Evolutionary conservation across 2,329 filamentous ascomycete genomes (phyloP).

Genomic region (Fusarium marasasianum): DNA sequence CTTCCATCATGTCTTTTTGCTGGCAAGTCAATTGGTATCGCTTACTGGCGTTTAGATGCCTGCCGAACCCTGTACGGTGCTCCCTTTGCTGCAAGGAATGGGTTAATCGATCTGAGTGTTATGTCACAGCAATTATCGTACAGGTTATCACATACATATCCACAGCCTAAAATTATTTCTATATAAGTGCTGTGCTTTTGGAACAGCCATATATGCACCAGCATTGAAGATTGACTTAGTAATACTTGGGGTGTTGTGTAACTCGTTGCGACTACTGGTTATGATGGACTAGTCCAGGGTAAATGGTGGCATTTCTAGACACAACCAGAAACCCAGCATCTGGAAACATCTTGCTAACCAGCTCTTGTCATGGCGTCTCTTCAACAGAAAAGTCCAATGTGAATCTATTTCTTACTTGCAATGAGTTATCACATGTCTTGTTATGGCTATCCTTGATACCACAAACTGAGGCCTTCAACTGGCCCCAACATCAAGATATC

Average conservation of each 20-base stretch:
- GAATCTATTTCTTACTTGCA: accelerated
- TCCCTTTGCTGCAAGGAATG: not conserved
- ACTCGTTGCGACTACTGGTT: not conserved
- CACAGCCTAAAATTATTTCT: not conserved
- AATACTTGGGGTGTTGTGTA: not conserved
- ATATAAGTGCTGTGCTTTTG: not conserved
- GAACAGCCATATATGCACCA: not conserved
- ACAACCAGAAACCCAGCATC: not conserved
- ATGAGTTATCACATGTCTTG: not conserved
- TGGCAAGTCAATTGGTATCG: not conserved
- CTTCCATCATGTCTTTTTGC: not conserved
- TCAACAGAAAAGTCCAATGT: not conserved
- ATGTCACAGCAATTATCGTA: accelerated
- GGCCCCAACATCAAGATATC: not conserved
- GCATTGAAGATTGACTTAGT: not conserved
- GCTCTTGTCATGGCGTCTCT: too few species aligned
- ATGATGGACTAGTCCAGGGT: not conserved
- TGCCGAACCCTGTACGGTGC: accelerated
- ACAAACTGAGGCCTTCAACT: not conserved
- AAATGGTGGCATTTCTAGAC: not conserved
- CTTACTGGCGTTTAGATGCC: not conserved
- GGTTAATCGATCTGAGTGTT: not conserved
- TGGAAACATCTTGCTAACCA: not conserved
- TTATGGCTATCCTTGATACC: not conserved
- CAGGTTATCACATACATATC: too few species aligned